Evolutionary conservation across 176 grass and related monocot species (phyloP).

Genomic region (Carex cristatella): DNA sequence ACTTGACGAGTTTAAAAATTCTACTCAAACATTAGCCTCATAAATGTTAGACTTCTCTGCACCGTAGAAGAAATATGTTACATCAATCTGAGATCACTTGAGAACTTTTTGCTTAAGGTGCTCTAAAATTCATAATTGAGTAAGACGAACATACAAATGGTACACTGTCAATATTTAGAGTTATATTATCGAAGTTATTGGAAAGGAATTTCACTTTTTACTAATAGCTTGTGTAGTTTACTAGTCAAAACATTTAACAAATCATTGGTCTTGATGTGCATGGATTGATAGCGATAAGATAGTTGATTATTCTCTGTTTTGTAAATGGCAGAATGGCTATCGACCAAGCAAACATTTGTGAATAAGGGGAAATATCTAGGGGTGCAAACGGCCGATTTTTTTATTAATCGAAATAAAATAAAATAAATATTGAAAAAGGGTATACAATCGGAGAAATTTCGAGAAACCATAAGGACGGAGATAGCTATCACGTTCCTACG

Average conservation of each 20-base stretch:
- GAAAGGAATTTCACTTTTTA: neutral
- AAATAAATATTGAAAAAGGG: too few relatives aligned
- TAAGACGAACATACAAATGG: too few relatives aligned
- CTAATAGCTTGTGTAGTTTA: neutral
- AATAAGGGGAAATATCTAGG: neutral
- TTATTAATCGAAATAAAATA: too few relatives aligned
- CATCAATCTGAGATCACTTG: neutral
- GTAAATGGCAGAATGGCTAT: neutral
- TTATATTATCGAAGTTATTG: neutral
- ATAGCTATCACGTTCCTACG: too few relatives aligned
- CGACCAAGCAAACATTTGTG: neutral
- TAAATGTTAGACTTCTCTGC: too few relatives aligned
- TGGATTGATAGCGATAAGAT: slow-evolving; percentile 7
- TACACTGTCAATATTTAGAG: too few relatives aligned
- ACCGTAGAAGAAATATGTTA: neutral
- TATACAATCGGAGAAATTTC: too few relatives aligned
- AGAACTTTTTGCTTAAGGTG: neutral
- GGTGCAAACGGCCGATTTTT: too few relatives aligned
- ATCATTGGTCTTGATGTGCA: neutral
- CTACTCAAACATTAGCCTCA: neutral
- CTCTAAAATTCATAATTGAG: too few relatives aligned
- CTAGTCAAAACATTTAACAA: slow-evolving; percentile 1
- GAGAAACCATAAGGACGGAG: too few relatives aligned
- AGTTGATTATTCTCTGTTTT: neutral
- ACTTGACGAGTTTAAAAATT: too few relatives aligned